phyloP scores from a whole-genome alignment of 495 filamentous ascomycete genomes.

The Aspergillus campestris region DNA sequence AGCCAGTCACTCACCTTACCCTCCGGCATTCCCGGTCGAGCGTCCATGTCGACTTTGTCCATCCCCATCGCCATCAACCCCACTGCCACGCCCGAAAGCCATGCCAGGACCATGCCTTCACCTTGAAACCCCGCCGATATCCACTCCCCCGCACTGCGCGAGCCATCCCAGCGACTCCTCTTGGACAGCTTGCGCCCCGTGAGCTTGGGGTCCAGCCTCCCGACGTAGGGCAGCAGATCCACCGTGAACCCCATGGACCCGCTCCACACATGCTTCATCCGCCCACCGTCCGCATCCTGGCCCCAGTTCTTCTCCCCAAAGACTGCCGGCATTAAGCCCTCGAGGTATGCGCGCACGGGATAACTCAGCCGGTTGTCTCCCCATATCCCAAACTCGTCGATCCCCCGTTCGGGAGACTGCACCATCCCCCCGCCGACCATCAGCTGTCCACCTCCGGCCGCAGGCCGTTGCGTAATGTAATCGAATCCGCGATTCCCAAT shows the following conservation, averaged over 20 bases:
- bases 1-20: conserved; percentile 10
- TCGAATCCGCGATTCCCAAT: conserved; percentile 25
- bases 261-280: conserved; percentile 25
- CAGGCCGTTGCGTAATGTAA: conserved; percentile 24
- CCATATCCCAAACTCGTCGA: conserved; percentile 22
- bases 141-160: conserved; percentile 26
- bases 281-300: background rate
- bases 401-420: conserved; percentile 15
- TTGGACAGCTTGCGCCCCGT: conserved; percentile 8
- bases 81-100: conserved; percentile 13
- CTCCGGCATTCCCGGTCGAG: conserved; percentile 5
- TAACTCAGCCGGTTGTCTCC: conserved; percentile 20
- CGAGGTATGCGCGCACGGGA: conserved; percentile 5
- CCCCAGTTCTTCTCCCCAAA: conserved; percentile 3
- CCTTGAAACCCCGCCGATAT: conserved; percentile 38
- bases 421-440: conserved; percentile 30
- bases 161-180: too few species aligned
- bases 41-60: conserved; percentile 3
- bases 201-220: conserved; percentile 21
- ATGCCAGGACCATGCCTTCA: conserved; percentile 34
- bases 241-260: conserved; percentile 38
- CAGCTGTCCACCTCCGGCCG: conserved; percentile 19
- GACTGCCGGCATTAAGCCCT: conserved; percentile 1
- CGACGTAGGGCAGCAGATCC: conserved; percentile 41
- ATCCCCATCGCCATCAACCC: conserved; percentile 9